Percentiles rank a stretch among this genome's conserved stretches.
Evolutionary conservation across 2,329 filamentous ascomycete genomes (phyloP).

Genomic region (Ascochyta clinopodiicola): DNA sequence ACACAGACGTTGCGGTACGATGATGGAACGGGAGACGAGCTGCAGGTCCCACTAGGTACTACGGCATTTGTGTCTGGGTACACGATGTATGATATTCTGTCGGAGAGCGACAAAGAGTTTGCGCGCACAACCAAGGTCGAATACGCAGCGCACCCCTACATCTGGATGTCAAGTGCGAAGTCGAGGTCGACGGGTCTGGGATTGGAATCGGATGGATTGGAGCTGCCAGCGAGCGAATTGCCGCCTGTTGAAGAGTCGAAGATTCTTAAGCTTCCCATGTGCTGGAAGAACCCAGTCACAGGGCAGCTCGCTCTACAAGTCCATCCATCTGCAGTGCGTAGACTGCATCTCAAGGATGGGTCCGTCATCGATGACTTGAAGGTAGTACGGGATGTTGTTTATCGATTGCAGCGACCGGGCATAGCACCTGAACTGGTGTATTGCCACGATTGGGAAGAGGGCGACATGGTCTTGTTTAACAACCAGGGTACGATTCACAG

Average conservation of each 20-base stretch:
- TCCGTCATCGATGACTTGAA: slow-evolving; percentile 71
- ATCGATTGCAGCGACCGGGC: slow-evolving; percentile 73
- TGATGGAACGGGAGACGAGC: slow-evolving; percentile 70
- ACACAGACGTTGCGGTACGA: slow-evolving; percentile 73
- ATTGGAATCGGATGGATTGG: slow-evolving; percentile 70
- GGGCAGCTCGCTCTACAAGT: slow-evolving; percentile 73
- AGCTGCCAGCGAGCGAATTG: slow-evolving; percentile 65
- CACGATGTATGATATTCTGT: slow-evolving; percentile 72
- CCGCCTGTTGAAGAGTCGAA: slow-evolving; percentile 70
- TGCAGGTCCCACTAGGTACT: slow-evolving; percentile 74
- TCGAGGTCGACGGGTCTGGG: slow-evolving; percentile 73
- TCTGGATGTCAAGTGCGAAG: slow-evolving; percentile 77
- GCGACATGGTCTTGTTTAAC: slow-evolving; percentile 79
- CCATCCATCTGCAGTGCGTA: slow-evolving; percentile 74
- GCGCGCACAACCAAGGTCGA: slow-evolving; percentile 71
- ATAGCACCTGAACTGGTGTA: slow-evolving; percentile 74
- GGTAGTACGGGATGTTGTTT: slow-evolving; percentile 72
- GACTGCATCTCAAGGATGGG: slow-evolving; percentile 71
- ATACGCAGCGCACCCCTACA: slow-evolving; percentile 80
- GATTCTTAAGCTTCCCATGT: slow-evolving; percentile 76
- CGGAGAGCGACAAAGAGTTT: slow-evolving; percentile 70
- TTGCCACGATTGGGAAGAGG: slow-evolving; percentile 77
- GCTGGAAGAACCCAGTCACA: slow-evolving; percentile 77
- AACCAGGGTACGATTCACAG: slow-evolving; percentile 78
- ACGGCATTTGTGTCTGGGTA: slow-evolving; percentile 78